Conservation (phyloP, 192 early-diverging fungal genomes). For the Coemansia sp. region DNA sequence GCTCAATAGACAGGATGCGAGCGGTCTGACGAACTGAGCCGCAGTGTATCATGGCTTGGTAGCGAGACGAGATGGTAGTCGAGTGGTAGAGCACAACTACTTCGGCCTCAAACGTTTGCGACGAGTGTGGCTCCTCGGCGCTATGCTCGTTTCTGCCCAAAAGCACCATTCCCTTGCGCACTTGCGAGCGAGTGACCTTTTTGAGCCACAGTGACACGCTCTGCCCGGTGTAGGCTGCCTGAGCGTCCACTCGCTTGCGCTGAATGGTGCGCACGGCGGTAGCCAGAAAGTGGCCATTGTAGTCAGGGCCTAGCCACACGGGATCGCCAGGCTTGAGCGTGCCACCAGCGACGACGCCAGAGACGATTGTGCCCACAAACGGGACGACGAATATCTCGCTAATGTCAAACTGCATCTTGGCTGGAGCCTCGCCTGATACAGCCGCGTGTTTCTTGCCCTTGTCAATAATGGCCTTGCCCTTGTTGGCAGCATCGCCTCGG, state of each 20-base stretch:
- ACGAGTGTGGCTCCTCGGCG: conserved; percentile 15
- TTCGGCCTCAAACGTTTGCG: conserved; percentile 86
- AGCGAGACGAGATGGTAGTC: conserved; percentile 86
- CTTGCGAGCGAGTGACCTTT: conserved; percentile 73
- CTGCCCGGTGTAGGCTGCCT: conserved; percentile 80
- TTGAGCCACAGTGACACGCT: conserved; percentile 85
- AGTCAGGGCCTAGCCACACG: conserved; percentile 85
- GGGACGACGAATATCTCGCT: conserved; percentile 92
- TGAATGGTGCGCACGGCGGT: conserved; percentile 88
- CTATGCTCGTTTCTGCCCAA: conserved; percentile 18
- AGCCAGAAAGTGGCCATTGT: conserved; percentile 74
- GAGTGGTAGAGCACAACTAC: conserved; percentile 90
- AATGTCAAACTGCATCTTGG: conserved; percentile 80
- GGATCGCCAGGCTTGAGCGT: conserved; percentile 79
- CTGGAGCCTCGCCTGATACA: background rate
- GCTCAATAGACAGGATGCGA: conserved; percentile 64
- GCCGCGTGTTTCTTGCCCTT: background rate
- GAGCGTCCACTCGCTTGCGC: conserved; percentile 81
- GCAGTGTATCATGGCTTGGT: conserved; percentile 97
- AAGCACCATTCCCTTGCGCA: conserved; percentile 74
- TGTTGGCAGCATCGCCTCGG: background rate
- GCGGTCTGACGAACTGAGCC: conserved; percentile 88
- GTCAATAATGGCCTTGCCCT: background rate
- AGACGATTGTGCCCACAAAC: conserved; percentile 90
- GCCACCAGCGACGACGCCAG: conserved; percentile 77